These are phyloP conservation scores for Colletotrichum agaves DNA, from an alignment of 2,329 filamentous ascomycete genomes.

Conservation along the genomic window DNA sequence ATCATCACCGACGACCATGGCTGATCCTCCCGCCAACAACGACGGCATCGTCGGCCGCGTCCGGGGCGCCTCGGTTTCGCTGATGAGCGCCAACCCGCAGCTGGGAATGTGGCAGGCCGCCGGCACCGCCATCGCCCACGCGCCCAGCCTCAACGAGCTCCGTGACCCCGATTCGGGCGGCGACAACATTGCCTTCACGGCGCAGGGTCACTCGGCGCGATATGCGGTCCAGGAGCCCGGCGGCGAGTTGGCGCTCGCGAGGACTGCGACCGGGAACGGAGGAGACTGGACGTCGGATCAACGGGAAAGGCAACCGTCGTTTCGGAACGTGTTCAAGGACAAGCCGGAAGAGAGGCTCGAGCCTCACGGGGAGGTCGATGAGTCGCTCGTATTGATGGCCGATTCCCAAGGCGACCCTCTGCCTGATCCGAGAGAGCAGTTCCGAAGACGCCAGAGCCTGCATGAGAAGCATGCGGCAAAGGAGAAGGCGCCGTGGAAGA, in stretches of 20 bases:
- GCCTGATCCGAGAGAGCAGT: slow-evolving; percentile 4
- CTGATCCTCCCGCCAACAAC: slow-evolving; percentile 21
- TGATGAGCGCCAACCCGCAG: slow-evolving; percentile 44
- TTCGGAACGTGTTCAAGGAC: slow-evolving; percentile 3
- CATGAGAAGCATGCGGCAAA: slow-evolving; percentile 40
- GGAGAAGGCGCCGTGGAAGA: slow-evolving; percentile 41
- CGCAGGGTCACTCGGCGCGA: slow-evolving; percentile 45
- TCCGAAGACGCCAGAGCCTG: slow-evolving; percentile 39
- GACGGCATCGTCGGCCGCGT: slow-evolving; percentile 41
- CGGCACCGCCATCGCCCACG: slow-evolving; percentile 46
- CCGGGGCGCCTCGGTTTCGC: slow-evolving; percentile 42
- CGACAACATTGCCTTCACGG: slow-evolving; percentile 43
- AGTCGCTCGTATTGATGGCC: background rate
- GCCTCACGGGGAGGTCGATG: background rate
- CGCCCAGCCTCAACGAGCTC: slow-evolving; percentile 44
- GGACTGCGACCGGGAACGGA: slow-evolving; percentile 37
- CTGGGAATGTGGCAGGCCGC: slow-evolving; percentile 46
- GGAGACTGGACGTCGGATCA: slow-evolving; percentile 33
- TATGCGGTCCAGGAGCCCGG: slow-evolving; percentile 40
- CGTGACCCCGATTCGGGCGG: slow-evolving; percentile 43
- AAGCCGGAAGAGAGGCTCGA: background rate
- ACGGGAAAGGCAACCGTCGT: slow-evolving; percentile 12
- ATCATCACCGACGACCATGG: slow-evolving; percentile 1
- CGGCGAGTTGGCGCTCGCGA: slow-evolving; percentile 41
- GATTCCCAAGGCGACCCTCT: background rate